Base-by-base conservation (phyloP, 1,284 basidiomycete genomes). In the Papiliotrema fonsecae region DNA sequence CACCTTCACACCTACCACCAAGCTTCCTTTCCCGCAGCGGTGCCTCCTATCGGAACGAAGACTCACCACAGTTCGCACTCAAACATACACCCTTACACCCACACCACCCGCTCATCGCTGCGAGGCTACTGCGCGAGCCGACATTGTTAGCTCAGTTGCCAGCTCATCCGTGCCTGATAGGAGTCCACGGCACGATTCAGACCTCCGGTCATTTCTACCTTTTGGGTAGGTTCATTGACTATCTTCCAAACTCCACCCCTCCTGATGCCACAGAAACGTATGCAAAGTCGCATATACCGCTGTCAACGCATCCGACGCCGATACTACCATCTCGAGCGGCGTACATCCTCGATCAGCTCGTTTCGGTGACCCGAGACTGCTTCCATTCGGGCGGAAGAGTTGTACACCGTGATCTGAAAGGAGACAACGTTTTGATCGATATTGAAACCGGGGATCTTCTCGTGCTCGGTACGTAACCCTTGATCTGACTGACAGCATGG, bases 121-220 rank as follows among this genome's bases (percentile, higher is more conserved):
- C 76, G 0, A 69, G 79, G 4, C 66, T 81, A 9, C 64, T 81
- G 0, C 74, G 79, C 25, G 79, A 81, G 50, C 79, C 79, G 0
- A 77, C 75, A 0, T 69, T 81, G 14, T 67, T 81, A 14, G 77
- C 78, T 1, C 76, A 80, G 58, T 67, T 81, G 1, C 75, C 77
- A 0, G 76, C 76, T 1, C 79, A 80, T 60, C 79, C 78, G 1
- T 79, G 78, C 54, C 68, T 81, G 22, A 75, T 80, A 35, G 70
- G 73, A 35, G 78, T 81, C 3, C 74, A 75, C 52, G 77, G 78
- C 31, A 78, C 77, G 43, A 75, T 80, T 24, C 64, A 77, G 4
- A 80, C 79, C 0, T 70, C 76, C 4, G 77, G 77, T 2, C 78
- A 80, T 58, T 79, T 79, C 56, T 81, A 81, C 61, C 76, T 81